Percentiles rank a stretch among this genome's conserved stretches.
Conservation (phyloP, 345 rosid species). For the Dovyalis caffra region DNA sequence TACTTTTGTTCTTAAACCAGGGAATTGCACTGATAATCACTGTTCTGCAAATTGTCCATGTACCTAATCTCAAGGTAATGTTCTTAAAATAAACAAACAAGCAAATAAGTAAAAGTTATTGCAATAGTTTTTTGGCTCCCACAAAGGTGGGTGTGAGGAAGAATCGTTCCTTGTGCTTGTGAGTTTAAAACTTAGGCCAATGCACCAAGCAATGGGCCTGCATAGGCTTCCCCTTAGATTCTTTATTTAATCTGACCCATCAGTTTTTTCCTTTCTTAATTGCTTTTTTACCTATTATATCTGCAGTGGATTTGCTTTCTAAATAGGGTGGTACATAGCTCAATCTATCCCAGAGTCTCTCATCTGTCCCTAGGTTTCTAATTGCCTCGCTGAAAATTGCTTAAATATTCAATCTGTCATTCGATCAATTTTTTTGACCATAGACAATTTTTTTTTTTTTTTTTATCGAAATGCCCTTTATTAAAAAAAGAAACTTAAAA, state of each 20-base stretch:
- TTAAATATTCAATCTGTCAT: no score
- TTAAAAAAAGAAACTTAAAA: no score
- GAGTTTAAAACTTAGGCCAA: background rate
- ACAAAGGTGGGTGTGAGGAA: background rate
- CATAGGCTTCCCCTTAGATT: background rate
- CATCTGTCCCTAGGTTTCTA: no score
- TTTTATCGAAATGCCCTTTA: no score
- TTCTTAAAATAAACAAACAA: background rate
- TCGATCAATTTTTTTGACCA: no score
- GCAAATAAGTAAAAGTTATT: background rate
- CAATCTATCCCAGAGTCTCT: no score
- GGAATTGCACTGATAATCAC: constrained; percentile 95
- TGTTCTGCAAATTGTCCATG: constrained; percentile 88
- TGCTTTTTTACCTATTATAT: background rate
- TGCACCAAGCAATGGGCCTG: background rate
- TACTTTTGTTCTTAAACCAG: constrained; percentile 39
- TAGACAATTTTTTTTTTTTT: no score
- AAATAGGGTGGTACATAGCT: no score
- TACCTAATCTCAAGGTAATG: constrained; percentile 94
- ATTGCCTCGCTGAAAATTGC: no score
- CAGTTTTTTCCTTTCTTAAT: background rate
- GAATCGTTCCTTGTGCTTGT: background rate
- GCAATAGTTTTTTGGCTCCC: background rate
- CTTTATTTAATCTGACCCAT: background rate
- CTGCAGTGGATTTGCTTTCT: background rate